A percentile compares a stretch with the other conserved stretches of the same genome.
phyloP scores from a whole-genome alignment of 1,139 yeast genomes.

The Geotrichum europaeum region DNA sequence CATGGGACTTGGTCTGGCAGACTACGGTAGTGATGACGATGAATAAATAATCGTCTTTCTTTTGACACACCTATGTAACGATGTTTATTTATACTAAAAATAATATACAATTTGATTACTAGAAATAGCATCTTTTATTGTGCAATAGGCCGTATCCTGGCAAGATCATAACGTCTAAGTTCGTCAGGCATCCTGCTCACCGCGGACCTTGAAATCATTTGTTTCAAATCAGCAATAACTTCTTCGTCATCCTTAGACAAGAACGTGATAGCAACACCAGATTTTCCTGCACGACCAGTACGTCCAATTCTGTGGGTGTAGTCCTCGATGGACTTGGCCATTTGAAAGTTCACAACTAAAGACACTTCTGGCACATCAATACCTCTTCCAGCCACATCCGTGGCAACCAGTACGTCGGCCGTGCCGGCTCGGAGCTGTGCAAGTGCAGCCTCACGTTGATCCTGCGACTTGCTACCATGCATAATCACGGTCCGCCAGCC shows the following conservation, averaged over 20 bases:
- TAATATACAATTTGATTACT: neutral
- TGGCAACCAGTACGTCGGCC: conserved; percentile 70
- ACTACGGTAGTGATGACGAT: conserved; percentile 14
- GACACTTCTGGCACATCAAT: conserved; percentile 84
- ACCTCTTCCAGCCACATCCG: conserved; percentile 97
- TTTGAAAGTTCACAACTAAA: conserved; percentile 77
- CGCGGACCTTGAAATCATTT: conserved; percentile 44
- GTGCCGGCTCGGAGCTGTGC: conserved; percentile 55
- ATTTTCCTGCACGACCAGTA: conserved; percentile 89
- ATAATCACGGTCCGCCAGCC: conserved; percentile 54
- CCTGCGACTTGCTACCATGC: conserved; percentile 86
- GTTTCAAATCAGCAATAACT: conserved; percentile 48
- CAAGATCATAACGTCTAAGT: conserved; percentile 36
- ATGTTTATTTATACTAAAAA: neutral
- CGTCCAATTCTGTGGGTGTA: conserved; percentile 93
- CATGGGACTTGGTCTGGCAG: conserved; percentile 10
- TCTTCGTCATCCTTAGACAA: conserved; percentile 52
- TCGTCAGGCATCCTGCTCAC: conserved; percentile 49
- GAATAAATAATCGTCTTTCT: neutral
- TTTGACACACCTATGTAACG: neutral
- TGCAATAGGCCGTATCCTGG: conserved; percentile 8
- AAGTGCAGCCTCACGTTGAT: conserved; percentile 76
- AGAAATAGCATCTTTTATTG: neutral
- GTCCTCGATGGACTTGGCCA: conserved; percentile 71
- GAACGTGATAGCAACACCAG: conserved; percentile 71